These are phyloP conservation scores for Fusarium kyushuense DNA, from an alignment of 2,329 filamentous ascomycete species.

Conservation along the genomic window DNA sequence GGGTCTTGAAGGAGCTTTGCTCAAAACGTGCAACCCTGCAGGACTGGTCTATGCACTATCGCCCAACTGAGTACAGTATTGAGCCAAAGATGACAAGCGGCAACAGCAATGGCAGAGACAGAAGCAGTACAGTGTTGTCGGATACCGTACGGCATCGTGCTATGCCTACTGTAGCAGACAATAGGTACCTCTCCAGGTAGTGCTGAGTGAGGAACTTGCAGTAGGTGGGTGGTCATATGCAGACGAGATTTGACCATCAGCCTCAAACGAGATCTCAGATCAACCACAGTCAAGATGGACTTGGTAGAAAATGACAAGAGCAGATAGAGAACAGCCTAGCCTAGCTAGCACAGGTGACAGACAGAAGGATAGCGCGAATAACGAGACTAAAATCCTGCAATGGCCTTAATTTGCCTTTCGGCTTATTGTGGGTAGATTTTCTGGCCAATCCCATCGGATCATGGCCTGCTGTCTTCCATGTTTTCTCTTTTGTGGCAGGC, in stretches of 20 bases:
- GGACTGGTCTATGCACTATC: conserved; percentile 39
- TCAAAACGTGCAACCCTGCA: conserved; percentile 44
- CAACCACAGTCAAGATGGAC: conserved; percentile 26
- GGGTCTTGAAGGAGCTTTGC: conserved; percentile 40
- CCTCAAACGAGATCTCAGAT: conserved; percentile 47
- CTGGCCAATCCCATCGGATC: background rate
- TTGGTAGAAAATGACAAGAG: conserved; percentile 44
- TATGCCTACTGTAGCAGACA: background rate
- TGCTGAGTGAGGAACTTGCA: conserved; percentile 4
- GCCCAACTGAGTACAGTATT: conserved; percentile 41
- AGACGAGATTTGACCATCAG: conserved; percentile 42
- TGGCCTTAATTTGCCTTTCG: conserved; percentile 18
- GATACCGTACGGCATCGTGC: background rate
- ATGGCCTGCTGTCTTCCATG: background rate
- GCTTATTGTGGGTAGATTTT: conserved; percentile 10
- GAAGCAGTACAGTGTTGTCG: background rate
- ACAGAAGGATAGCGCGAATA: conserved; percentile 24
- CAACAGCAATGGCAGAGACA: background rate
- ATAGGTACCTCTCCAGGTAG: background rate
- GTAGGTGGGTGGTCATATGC: conserved; percentile 28
- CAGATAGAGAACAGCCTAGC: background rate
- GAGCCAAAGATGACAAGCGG: conserved; percentile 6
- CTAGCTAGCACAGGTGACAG: background rate
- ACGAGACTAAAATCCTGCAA: conserved; percentile 33
- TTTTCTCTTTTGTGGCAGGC: background rate